A percentile compares a stretch with the other conserved stretches of the same genome.
Conservation (phyloP, 1,139 yeast genomes). For the Schizosaccharomyces versatilis region DNA sequence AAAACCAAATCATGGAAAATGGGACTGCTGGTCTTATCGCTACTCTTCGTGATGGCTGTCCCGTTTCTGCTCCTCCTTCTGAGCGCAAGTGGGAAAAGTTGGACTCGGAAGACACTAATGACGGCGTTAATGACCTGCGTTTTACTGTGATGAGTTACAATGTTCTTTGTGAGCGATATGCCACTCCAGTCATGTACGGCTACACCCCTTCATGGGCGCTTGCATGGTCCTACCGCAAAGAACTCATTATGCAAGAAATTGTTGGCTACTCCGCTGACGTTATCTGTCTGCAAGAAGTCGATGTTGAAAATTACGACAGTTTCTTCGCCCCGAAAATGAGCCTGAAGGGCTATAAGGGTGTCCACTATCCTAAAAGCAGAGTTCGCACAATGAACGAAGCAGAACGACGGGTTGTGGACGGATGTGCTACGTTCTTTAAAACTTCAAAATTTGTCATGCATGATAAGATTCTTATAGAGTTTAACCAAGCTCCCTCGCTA, state of each 20-base stretch:
- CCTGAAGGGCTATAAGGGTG: constrained; percentile 55
- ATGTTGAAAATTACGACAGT: constrained; percentile 63
- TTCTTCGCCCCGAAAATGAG: constrained; percentile 62
- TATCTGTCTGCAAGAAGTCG: constrained; percentile 87
- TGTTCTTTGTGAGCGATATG: constrained; percentile 86
- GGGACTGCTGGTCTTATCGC: constrained; percentile 71
- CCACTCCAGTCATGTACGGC: constrained; percentile 75
- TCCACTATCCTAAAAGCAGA: constrained; percentile 71
- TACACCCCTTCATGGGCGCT: constrained; percentile 96
- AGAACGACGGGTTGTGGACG: constrained; percentile 82
- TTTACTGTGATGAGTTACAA: constrained; percentile 76
- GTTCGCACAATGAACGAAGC: constrained; percentile 73
- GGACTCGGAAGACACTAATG: constrained; percentile 13
- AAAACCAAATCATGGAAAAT: constrained; percentile 49
- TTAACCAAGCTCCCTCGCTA: constrained; percentile 39
- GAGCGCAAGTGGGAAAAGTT: constrained; percentile 52
- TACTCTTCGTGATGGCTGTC: constrained; percentile 63
- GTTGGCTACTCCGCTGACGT: constrained; percentile 46
- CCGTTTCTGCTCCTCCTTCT: constrained; percentile 29
- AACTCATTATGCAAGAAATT: constrained; percentile 51
- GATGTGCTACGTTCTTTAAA: constrained; percentile 82
- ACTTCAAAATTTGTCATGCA: constrained; percentile 43
- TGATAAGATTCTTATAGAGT: constrained; percentile 59
- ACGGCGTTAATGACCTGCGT: constrained; percentile 19
- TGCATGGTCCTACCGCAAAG: constrained; percentile 78